Conservation (phyloP, 495 filamentous ascomycete species). For the Entonaema liquescens region DNA sequence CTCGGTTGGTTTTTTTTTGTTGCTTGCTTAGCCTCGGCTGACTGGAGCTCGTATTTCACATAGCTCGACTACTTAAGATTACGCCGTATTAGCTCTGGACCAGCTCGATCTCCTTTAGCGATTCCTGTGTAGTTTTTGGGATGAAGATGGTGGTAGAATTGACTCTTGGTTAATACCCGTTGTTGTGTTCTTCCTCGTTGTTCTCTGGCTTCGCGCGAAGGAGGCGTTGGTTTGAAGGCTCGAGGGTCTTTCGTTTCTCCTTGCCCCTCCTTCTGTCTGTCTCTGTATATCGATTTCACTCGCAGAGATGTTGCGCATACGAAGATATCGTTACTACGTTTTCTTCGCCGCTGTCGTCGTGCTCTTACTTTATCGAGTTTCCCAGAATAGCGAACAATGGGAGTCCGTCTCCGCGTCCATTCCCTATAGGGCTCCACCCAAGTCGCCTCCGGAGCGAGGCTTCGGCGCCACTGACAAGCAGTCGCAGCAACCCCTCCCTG, state of each 20-base stretch:
- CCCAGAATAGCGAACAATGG: conserved; percentile 57
- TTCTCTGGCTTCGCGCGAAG: conserved; percentile 1
- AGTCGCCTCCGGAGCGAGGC: conserved; percentile 34
- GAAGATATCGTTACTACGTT: conserved; percentile 79
- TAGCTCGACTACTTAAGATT: conserved; percentile 6
- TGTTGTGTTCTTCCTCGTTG: conserved; percentile 11
- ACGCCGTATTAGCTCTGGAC: conserved; percentile 7
- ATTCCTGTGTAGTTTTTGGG: conserved; percentile 3
- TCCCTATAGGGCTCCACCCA: conserved; percentile 34
- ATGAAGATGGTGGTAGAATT: conserved; percentile 36
- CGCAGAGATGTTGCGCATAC: conserved; percentile 74
- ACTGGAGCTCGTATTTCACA: conserved; percentile 24
- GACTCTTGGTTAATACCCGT: conserved; percentile 20
- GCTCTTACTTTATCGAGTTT: conserved; percentile 72
- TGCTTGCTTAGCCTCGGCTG: conserved; percentile 16
- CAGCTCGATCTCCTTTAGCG: conserved; percentile 1
- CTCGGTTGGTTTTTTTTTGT: background rate
- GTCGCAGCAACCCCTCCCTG: background rate
- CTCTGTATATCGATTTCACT: conserved; percentile 2
- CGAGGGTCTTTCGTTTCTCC: conserved; percentile 3
- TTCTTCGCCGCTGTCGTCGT: conserved; percentile 72
- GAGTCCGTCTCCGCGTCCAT: conserved; percentile 48
- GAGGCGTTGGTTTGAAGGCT: conserved; percentile 19
- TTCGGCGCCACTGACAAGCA: conserved; percentile 24
- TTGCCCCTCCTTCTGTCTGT: conserved; percentile 27